Percentiles rank a stretch among this genome's conserved stretches.
Conservation (phyloP, 1,284 basidiomycete genomes). For the Microstroma glucosiphilum region DNA sequence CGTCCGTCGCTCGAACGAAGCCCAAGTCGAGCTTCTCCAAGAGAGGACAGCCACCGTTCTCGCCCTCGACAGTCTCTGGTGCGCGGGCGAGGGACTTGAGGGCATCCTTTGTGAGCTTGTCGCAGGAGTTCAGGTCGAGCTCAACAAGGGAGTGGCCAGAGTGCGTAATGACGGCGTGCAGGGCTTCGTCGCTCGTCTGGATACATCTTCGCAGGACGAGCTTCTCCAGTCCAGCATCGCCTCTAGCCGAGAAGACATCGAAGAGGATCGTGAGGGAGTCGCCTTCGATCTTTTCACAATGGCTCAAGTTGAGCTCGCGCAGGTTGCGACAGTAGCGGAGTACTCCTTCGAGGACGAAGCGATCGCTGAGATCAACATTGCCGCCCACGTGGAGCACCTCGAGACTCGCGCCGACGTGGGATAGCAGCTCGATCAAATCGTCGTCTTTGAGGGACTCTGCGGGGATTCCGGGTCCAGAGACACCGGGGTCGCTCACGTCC, state of each 20-base stretch:
- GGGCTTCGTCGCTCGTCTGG: constrained; percentile 59
- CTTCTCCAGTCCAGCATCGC: constrained; percentile 1
- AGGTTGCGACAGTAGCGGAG: constrained; percentile 58
- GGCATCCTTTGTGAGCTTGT: constrained; percentile 60
- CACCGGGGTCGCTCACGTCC: constrained; percentile 61
- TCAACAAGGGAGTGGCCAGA: constrained; percentile 62
- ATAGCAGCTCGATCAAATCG: constrained; percentile 60
- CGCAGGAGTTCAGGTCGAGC: constrained; percentile 72
- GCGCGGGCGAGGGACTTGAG: constrained; percentile 56
- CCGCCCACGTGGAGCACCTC: constrained; percentile 62
- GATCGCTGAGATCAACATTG: constrained; percentile 60
- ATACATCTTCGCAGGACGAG: constrained; percentile 39
- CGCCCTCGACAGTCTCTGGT: not conserved
- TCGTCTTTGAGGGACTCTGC: constrained; percentile 58
- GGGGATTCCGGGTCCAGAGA: constrained; percentile 46
- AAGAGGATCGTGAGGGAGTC: constrained; percentile 15
- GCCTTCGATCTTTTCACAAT: constrained; percentile 52
- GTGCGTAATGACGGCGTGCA: constrained; percentile 65
- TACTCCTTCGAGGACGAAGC: constrained; percentile 62
- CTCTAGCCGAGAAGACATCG: constrained; percentile 10
- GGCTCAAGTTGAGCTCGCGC: constrained; percentile 59
- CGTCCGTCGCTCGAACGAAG: constrained; percentile 78
- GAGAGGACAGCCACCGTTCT: not conserved
- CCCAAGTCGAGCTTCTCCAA: constrained; percentile 70
- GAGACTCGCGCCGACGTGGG: constrained; percentile 56